A percentile compares a stretch with the other conserved stretches of the same genome.
phyloP scores from a whole-genome alignment of 176 grass and related monocot genomes.

The Phoenix roebelenii region DNA sequence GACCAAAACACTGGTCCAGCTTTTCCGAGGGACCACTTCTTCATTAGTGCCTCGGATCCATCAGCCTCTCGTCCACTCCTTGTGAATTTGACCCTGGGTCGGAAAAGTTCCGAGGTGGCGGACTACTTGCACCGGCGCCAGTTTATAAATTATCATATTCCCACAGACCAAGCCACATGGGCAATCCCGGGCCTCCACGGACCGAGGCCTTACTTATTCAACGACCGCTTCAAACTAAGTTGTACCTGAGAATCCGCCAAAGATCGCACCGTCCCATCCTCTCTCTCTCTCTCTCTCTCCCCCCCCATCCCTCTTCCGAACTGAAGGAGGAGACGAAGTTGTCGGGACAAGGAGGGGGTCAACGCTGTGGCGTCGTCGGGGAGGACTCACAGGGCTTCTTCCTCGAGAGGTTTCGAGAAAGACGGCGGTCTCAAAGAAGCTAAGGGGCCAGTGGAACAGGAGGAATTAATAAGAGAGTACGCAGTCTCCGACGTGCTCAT shows the following conservation, averaged over 20 bases:
- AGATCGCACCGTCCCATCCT: conserved; percentile 3
- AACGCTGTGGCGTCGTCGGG: too few relatives aligned
- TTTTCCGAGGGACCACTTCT: too few relatives aligned
- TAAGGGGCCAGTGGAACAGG: too few relatives aligned
- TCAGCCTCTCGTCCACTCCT: background rate
- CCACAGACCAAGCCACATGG: background rate
- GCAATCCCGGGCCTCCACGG: background rate
- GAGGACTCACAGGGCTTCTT: too few relatives aligned
- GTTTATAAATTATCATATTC: conserved; percentile 7
- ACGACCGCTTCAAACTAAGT: conserved; percentile 10
- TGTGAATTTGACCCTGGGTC: too few relatives aligned
- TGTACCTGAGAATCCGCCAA: conserved; percentile 5
- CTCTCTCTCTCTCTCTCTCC: background rate
- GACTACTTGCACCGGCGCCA: conserved; percentile 1
- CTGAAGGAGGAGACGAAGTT: too few relatives aligned
- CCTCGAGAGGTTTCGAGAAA: too few relatives aligned
- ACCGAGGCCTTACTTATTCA: background rate
- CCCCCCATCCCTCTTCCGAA: background rate
- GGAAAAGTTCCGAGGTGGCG: background rate
- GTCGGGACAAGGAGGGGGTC: too few relatives aligned
- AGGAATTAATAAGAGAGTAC: too few relatives aligned
- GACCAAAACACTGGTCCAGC: too few relatives aligned
- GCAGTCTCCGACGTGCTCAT: too few relatives aligned
- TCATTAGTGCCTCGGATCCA: background rate
- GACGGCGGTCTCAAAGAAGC: too few relatives aligned